Percentiles rank a stretch among this genome's conserved stretches.
phyloP scores from a whole-genome alignment of 1,284 basidiomycete species.

The Fistulinella cinereoalba region DNA sequence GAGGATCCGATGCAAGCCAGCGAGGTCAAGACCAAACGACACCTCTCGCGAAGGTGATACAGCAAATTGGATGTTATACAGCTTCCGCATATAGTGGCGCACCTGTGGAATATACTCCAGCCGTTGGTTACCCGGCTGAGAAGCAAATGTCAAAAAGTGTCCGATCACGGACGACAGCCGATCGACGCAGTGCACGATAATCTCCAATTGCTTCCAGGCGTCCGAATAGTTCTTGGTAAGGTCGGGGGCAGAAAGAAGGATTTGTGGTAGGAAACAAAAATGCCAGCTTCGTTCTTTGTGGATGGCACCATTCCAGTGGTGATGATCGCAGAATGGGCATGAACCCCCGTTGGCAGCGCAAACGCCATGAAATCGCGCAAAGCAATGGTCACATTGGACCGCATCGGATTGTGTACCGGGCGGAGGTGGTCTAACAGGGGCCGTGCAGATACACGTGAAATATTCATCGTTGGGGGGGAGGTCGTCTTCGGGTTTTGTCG shows the following conservation, averaged over 20 bases:
- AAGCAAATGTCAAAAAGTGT: constrained; percentile 71
- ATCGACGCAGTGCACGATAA: constrained; percentile 73
- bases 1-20: constrained; percentile 73
- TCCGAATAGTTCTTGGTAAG: constrained; percentile 72
- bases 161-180: constrained; percentile 69
- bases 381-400: constrained; percentile 84
- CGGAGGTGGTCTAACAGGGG: constrained; percentile 70
- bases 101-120: constrained; percentile 73
- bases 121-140: constrained; percentile 63
- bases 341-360: constrained; percentile 84
- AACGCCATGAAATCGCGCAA: constrained; percentile 76
- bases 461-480: constrained; percentile 72
- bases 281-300: constrained; percentile 78
- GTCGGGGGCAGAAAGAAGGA: constrained; percentile 66
- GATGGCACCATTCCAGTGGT: constrained; percentile 82
- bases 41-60: constrained; percentile 73
- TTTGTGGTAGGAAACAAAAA: constrained; percentile 70
- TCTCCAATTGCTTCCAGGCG: constrained; percentile 72
- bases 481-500: constrained; percentile 71
- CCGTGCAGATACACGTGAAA: constrained; percentile 77
- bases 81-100: constrained; percentile 81
- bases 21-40: constrained; percentile 75
- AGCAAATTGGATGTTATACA: constrained; percentile 80
- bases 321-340: constrained; percentile 83
- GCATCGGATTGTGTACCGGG: constrained; percentile 72